Evolutionary conservation across 805 yeast genomes (phyloP).

Genomic region (Limtongia smithiae): DNA sequence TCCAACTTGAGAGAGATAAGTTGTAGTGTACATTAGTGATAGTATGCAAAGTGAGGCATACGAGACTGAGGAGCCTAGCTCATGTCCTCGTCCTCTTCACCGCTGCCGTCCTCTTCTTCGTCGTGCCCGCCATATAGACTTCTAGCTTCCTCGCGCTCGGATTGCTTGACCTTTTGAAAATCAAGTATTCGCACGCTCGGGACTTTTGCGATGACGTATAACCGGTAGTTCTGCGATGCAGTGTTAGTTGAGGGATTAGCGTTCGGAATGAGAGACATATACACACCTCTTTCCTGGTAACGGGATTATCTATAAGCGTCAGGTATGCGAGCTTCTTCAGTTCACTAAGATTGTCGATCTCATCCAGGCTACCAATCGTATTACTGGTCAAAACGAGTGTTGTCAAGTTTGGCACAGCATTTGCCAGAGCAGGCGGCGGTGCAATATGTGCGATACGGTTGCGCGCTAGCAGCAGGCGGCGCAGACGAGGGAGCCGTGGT

Average conservation of each 20-base stretch:
- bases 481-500: slow-evolving; percentile 45
- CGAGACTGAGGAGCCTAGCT: no score
- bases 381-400: slow-evolving; percentile 54
- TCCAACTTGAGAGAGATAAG: no score
- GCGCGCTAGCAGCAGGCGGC: slow-evolving; percentile 57
- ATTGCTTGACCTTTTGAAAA: slow-evolving; percentile 55
- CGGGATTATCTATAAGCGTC: slow-evolving; percentile 45
- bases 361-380: slow-evolving; percentile 45
- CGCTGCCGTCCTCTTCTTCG: slow-evolving; percentile 31
- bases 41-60: no score
- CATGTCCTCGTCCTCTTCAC: no score
- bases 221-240: slow-evolving; percentile 49
- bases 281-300: slow-evolving; percentile 24
- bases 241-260: neutral
- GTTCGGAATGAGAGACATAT: neutral
- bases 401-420: slow-evolving; percentile 47
- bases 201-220: slow-evolving; percentile 54
- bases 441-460: slow-evolving; percentile 53
- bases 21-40: no score
- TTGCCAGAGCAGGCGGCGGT: slow-evolving; percentile 37
- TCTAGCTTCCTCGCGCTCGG: slow-evolving; percentile 49
- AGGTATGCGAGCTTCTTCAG: slow-evolving; percentile 48
- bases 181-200: slow-evolving; percentile 68
- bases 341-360: slow-evolving; percentile 41
- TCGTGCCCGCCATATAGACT: slow-evolving; percentile 43